These are phyloP conservation scores for Termitomyces sp. DNA, from an alignment of 768 basidiomycete genomes.

Conservation along the genomic window DNA sequence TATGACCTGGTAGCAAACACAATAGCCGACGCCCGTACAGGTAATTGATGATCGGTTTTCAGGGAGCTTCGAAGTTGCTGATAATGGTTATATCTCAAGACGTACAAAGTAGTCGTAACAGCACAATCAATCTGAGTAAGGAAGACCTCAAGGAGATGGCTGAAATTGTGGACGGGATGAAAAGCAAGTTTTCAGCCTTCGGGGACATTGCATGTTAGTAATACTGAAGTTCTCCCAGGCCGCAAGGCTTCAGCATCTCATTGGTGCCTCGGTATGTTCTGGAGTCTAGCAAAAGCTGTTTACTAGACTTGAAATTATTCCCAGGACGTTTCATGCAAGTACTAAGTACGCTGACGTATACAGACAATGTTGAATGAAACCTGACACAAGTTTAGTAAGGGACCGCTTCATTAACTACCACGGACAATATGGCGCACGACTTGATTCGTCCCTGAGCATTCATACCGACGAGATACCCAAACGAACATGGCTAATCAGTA, in stretches of 20 bases:
- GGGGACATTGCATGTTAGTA: background rate
- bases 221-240: background rate
- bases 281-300: background rate
- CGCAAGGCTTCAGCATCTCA: background rate
- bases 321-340: conserved; percentile 3
- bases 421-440: conserved; percentile 37
- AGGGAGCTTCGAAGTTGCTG: background rate
- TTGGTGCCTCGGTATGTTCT: conserved; percentile 8
- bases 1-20: conserved; percentile 7
- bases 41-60: background rate
- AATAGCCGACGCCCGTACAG: conserved; percentile 10
- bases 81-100: background rate
- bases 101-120: background rate
- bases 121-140: conserved; percentile 5
- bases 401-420: conserved; percentile 34
- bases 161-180: conserved; percentile 7
- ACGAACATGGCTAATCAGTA: conserved; percentile 41
- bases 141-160: conserved; percentile 9
- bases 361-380: too few relatives aligned
- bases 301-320: background rate
- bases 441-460: conserved; percentile 25
- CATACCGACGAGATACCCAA: background rate
- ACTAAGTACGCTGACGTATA: background rate
- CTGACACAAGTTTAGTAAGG: conserved; percentile 1
- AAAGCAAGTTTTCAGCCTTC: background rate